Conservation (phyloP, 768 basidiomycete species). For the Piloderma croceum region DNA sequence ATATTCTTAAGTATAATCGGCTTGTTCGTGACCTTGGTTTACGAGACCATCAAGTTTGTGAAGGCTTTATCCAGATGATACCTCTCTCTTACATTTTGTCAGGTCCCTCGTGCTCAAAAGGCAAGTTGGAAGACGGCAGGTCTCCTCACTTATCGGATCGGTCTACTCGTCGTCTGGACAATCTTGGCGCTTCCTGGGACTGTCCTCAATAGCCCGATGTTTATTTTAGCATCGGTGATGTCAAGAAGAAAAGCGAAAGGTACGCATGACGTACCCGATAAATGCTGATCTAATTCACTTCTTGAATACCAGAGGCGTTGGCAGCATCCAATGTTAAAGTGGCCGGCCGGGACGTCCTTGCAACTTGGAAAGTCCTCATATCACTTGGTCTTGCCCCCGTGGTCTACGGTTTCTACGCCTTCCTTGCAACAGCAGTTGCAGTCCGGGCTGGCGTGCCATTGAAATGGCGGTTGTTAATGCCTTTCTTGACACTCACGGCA, state of each 20-base stretch:
- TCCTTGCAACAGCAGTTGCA: conserved; percentile 69
- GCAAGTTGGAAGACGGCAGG: conserved; percentile 84
- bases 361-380: conserved; percentile 96
- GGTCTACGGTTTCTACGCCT: conserved; percentile 77
- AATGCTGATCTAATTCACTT: conserved; percentile 2
- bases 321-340: conserved; percentile 94
- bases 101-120: conserved; percentile 85
- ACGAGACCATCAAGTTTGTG: conserved; percentile 81
- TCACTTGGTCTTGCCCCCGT: conserved; percentile 87
- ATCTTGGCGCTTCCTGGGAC: conserved; percentile 85
- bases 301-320: conserved; percentile 69
- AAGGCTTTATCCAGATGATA: not conserved
- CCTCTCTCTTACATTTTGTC: conserved; percentile 5
- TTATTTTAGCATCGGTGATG: conserved; percentile 82
- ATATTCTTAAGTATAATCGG: conserved; percentile 88
- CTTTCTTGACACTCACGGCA: conserved; percentile 64
- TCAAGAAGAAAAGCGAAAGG: conserved; percentile 89
- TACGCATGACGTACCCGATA: conserved; percentile 28
- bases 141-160: conserved; percentile 75
- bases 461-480: conserved; percentile 66
- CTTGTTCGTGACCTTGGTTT: conserved; percentile 83
- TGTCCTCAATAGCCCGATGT: conserved; percentile 88
- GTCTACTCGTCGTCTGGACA: conserved; percentile 76
- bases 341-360: conserved; percentile 92
- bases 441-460: conserved; percentile 60